Conservation (phyloP, 2,329 filamentous ascomycete species). For the Pseudocercospora musae region DNA sequence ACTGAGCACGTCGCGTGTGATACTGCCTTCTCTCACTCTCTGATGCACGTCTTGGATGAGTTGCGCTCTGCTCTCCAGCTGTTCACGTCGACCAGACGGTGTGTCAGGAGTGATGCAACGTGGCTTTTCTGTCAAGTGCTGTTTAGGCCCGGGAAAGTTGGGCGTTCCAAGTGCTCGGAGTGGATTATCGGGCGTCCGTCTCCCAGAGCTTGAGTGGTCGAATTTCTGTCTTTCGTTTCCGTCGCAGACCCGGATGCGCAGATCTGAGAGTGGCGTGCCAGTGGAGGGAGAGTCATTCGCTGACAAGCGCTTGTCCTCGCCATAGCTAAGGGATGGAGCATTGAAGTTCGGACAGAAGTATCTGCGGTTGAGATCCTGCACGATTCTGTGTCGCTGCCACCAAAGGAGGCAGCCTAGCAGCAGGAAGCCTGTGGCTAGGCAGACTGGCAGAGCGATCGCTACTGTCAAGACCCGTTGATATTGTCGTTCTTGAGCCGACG, state of each 20-base stretch:
- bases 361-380: conserved; percentile 6
- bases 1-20: not conserved
- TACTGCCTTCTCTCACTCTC: conserved; percentile 1
- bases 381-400: conserved; percentile 6
- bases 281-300: not conserved
- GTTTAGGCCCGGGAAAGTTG: conserved; percentile 2
- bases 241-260: not conserved
- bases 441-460: conserved; percentile 7
- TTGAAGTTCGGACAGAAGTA: conserved; percentile 1
- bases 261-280: conserved; percentile 3
- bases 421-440: not conserved
- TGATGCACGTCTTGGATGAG: conserved; percentile 11
- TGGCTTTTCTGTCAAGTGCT: not conserved
- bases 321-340: not conserved
- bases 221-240: not conserved
- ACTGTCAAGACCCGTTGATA: not conserved
- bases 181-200: conserved; percentile 4
- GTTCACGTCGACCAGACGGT: conserved; percentile 10
- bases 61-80: conserved; percentile 10
- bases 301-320: conserved; percentile 1
- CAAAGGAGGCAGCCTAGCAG: not conserved
- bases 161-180: not conserved
- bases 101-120: conserved; percentile 10
- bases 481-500: not conserved
- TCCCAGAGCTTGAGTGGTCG: not conserved